Percentiles rank a stretch among this genome's conserved stretches.
phyloP scores from a whole-genome alignment of 768 basidiomycete species.

The Kwoniella sp. region DNA sequence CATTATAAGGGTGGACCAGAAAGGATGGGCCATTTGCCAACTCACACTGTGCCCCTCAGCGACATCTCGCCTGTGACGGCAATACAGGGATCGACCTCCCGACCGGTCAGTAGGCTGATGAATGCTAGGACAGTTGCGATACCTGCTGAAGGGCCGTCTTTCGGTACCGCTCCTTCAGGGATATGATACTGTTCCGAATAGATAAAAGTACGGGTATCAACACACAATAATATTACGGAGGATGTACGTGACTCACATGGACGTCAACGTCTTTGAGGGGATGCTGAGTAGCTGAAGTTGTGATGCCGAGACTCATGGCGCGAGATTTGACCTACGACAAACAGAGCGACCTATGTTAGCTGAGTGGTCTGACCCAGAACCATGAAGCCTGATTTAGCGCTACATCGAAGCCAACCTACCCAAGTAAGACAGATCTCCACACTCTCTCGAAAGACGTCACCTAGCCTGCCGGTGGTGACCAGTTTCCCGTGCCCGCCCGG shows the following conservation, averaged over 20 bases:
- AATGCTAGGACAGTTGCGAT: slow-evolving; percentile 87
- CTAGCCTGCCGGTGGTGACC: slow-evolving; percentile 79
- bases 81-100: slow-evolving; percentile 69
- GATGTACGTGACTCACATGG: slow-evolving; percentile 61
- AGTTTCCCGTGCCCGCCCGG: slow-evolving; percentile 71
- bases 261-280: slow-evolving; percentile 74
- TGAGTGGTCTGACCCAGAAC: too few relatives aligned
- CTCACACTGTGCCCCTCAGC: slow-evolving; percentile 45
- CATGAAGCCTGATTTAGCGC: too few relatives aligned
- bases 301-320: slow-evolving; percentile 51
- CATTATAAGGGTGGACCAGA: too few relatives aligned
- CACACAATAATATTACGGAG: background rate
- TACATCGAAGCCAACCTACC: slow-evolving; percentile 64
- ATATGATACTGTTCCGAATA: slow-evolving; percentile 18
- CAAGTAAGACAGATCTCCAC: slow-evolving; percentile 87
- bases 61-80: slow-evolving; percentile 97
- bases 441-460: slow-evolving; percentile 90
- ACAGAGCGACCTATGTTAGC: background rate
- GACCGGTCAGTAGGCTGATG: slow-evolving; percentile 78
- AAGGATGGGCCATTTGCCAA: background rate
- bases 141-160: slow-evolving; percentile 90
- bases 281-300: slow-evolving; percentile 25
- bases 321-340: slow-evolving; percentile 63
- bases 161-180: slow-evolving; percentile 87
- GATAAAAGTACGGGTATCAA: background rate